These are phyloP conservation scores for Phialemonium atrogriseum DNA, from an alignment of 2,329 filamentous ascomycete genomes.

Conservation along the genomic window DNA sequence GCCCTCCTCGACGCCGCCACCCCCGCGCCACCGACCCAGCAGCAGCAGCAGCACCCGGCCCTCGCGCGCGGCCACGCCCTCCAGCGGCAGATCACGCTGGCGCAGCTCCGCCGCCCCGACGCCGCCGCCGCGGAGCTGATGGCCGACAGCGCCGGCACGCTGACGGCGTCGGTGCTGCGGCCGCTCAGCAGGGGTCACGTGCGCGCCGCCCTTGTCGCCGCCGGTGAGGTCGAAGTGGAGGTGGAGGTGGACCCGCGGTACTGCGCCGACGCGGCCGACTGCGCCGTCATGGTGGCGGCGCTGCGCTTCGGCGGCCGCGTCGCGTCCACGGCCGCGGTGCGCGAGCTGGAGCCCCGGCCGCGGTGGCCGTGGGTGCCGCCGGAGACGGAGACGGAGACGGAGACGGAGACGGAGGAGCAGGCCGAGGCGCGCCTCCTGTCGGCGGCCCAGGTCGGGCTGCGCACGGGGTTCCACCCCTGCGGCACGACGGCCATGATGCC, in stretches of 20 bases:
- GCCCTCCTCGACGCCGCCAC: slow-evolving; percentile 7
- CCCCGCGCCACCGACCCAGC: background rate
- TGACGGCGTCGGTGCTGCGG: slow-evolving; percentile 13
- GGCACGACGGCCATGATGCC: slow-evolving; percentile 12
- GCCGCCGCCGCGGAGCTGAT: slow-evolving; percentile 19
- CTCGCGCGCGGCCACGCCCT: slow-evolving; percentile 12
- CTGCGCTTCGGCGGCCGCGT: slow-evolving; percentile 33
- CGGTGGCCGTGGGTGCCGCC: slow-evolving; percentile 26
- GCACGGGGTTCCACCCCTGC: slow-evolving; percentile 16
- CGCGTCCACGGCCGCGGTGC: slow-evolving; percentile 11
- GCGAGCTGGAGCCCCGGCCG: slow-evolving; percentile 19
- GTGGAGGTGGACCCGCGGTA: slow-evolving; percentile 44
- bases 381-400: slow-evolving; percentile 29
- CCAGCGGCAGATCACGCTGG: slow-evolving; percentile 19
- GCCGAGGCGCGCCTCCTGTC: slow-evolving; percentile 17
- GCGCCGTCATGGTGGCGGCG: slow-evolving; percentile 35
- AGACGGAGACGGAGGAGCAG: slow-evolving; percentile 25
- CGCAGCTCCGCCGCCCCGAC: slow-evolving; percentile 26
- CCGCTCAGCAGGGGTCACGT: slow-evolving; percentile 35
- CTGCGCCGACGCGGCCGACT: slow-evolving; percentile 36
- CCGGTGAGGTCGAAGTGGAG: slow-evolving; percentile 34
- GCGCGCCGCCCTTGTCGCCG: slow-evolving; percentile 24
- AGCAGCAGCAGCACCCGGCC: slow-evolving; percentile 7
- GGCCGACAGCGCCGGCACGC: slow-evolving; percentile 15
- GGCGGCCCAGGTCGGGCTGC: slow-evolving; percentile 4